Evolutionary conservation across 2,329 filamentous ascomycete species (phyloP), one percentile per base, ranked within the genome.

Genomic region (Trichoderma brevicompactum): DNA sequence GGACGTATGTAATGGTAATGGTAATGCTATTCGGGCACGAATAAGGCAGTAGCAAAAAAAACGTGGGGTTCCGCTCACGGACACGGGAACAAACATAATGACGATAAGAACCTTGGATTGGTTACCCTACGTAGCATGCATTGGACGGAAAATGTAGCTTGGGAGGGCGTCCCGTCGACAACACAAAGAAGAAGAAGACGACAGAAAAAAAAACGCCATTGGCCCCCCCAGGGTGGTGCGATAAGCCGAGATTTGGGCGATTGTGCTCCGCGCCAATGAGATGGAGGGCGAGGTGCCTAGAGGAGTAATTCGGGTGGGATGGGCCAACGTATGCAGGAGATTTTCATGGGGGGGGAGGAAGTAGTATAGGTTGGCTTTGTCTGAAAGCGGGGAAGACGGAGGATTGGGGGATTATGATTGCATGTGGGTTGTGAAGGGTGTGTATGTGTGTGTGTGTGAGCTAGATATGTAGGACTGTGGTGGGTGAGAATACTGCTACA

Each of bases 251-350:
- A 19, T 36, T 53, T 19, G 50, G 3, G 9, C 32, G 5, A 38
- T 23, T 13, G 28, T 41, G 19, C 46, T n/a, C 13, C 19, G 17
- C n/a, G 32, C 36, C 40, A 46, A 63, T 63, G 13, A 36, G 38
- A 63, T 13, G 19, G 28, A 10, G 17, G 49, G 19, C 10, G 19
- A 13, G 49, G 48, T 63, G 59, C 59, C 59, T 54, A 63, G 48
- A 63, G 32, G 41, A 38, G 32, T 13, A 28, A 63, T 46, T n/a
- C 7, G 59, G 40, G 44, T 53, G 28, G 34, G 5, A 15, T 23
- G 17, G 19, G 5, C 13, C 15, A 7, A 50, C 32, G 23, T 19
- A 44, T 43, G 49, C 40, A 44, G 40, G 44, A 32, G 56, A 50
- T 28, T 28, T 28, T 28, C 7, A 58, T 17, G 40, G 40, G 15